Percentiles rank a stretch among this genome's conserved stretches.
Evolutionary conservation across 208 protist genomes (phyloP).

Genomic region (Naegleria fowleri): DNA sequence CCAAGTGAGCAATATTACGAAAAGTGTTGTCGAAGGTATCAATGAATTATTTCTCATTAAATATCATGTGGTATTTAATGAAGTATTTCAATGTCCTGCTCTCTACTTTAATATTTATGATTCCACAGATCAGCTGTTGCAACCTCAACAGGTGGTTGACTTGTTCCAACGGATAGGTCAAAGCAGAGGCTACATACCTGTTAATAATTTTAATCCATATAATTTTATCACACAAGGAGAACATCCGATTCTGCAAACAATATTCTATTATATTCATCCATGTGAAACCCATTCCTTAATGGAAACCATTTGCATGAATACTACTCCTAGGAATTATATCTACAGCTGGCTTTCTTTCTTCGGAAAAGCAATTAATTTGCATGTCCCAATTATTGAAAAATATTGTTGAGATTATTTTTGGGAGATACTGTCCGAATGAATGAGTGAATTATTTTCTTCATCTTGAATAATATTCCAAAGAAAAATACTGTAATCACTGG

Average conservation of each 20-base stretch:
- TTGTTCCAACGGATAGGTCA: not conserved
- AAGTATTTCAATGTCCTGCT: not conserved
- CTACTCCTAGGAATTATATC: not conserved
- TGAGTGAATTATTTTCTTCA: not conserved
- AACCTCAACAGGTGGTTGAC: not conserved
- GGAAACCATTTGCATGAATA: not conserved
- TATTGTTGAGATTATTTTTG: not conserved
- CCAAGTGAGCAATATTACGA: too few species aligned
- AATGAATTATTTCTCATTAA: not conserved
- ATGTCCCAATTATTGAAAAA: not conserved
- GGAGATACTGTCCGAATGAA: not conserved
- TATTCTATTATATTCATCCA: conserved; percentile 4
- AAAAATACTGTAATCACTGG: conserved; percentile 8
- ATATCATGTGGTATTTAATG: not conserved
- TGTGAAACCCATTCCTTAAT: not conserved
- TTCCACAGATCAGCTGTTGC: not conserved
- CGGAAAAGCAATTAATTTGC: not conserved
- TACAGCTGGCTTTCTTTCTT: not conserved
- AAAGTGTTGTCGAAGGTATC: too few species aligned
- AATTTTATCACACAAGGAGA: conserved; percentile 17
- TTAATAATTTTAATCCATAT: not conserved
- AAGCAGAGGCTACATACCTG: not conserved
- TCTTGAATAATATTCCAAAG: conserved; percentile 10
- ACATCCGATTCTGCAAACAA: not conserved
- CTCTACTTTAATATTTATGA: not conserved